These are phyloP conservation scores for Chaetomium fimeti DNA, from an alignment of 495 filamentous ascomycete genomes.

Conservation along the genomic window DNA sequence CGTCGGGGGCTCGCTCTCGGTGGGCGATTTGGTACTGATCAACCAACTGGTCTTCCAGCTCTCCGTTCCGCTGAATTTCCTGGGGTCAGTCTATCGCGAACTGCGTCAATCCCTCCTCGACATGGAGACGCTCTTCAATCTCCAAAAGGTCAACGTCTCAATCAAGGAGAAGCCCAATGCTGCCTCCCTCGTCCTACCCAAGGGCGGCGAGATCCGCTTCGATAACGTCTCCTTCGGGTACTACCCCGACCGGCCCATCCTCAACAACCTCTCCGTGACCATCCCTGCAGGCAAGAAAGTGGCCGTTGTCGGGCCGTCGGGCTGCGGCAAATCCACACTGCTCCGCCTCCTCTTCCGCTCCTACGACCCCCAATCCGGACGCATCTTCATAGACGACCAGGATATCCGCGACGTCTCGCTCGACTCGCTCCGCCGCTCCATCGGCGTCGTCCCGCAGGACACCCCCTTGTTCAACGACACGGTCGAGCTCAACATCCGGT, in stretches of 20 bases:
- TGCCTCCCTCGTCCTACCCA: slow-evolving; percentile 64
- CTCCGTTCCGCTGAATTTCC: slow-evolving; percentile 91
- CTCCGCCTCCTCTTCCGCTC: slow-evolving; percentile 88
- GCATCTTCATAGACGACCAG: slow-evolving; percentile 89
- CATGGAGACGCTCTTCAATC: slow-evolving; percentile 97
- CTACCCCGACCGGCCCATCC: slow-evolving; percentile 78
- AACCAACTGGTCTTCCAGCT: slow-evolving; percentile 99
- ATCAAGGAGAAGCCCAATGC: slow-evolving; percentile 75
- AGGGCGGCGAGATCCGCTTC: slow-evolving; percentile 86
- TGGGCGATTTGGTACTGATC: slow-evolving; percentile 97
- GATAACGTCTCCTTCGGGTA: slow-evolving; percentile 97
- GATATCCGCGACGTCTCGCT: slow-evolving; percentile 81
- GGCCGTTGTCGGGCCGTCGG: slow-evolving; percentile 90
- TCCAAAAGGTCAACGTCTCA: slow-evolving; percentile 95
- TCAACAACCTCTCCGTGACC: slow-evolving; percentile 78
- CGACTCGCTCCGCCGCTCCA: slow-evolving; percentile 77
- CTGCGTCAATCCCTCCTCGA: slow-evolving; percentile 90
- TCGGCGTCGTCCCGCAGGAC: slow-evolving; percentile 96
- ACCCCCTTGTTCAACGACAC: slow-evolving; percentile 96
- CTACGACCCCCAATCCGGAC: slow-evolving; percentile 85
- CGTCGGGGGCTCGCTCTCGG: slow-evolving; percentile 72
- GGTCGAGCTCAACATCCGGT: slow-evolving; percentile 91
- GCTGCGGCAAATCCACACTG: slow-evolving; percentile 94
- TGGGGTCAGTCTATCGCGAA: slow-evolving; percentile 94
- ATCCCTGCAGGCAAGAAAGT: slow-evolving; percentile 96